Base-by-base conservation (phyloP, 1,139 yeast species). In the Nakaseomyces nivariensis region DNA sequence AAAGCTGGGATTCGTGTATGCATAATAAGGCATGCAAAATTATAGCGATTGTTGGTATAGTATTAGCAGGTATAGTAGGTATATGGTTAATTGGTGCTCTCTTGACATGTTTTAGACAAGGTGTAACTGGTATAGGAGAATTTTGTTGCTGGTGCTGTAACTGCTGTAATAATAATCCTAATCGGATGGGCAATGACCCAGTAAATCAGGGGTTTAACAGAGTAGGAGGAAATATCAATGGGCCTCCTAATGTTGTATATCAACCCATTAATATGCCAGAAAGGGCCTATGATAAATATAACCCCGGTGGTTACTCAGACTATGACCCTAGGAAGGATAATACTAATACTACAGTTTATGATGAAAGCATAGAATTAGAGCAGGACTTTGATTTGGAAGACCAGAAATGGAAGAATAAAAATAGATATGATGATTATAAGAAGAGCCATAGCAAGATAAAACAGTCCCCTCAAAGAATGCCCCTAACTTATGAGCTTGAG, bases 1-100 rank as follows among this genome's bases (percentile, higher is more conserved):
- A 72, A 58, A 61, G 68, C 45, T 86, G 95, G 94, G 79, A 82
- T 61, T 77, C 85, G 3, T 86, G 96, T 68, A 85, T 85, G 94
- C 81, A 76, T 59, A 82, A 85, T 64, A 78, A 70, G 38, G 73
- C 81, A 38, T 86, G 96, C 67, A 85, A 85, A 63, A 77, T 85
- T 54, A 77, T 83, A 22, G 90, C 86, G 8, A 85, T 86, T 46
- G 84, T 85, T n/a, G 81, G 85, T 5, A 82, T 85, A 1, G 79
- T 74, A 0, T 59, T 86, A 10, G 92, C 81, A 0, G 71, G 64
- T 1, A 46, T 71, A 1, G 53, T 69, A 1, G 60, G 58, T 1
- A 26, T 74, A 9, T 72, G 77, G 73, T 48, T 74, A 2, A 45
- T 74, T 5, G 68, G 72, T 25, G 68, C 69, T 1, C 45, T 75